Evolutionary conservation across 2,329 filamentous ascomycete genomes (phyloP), one percentile per base, ranked within the genome.

Genomic region (Nothopassalora personata): DNA sequence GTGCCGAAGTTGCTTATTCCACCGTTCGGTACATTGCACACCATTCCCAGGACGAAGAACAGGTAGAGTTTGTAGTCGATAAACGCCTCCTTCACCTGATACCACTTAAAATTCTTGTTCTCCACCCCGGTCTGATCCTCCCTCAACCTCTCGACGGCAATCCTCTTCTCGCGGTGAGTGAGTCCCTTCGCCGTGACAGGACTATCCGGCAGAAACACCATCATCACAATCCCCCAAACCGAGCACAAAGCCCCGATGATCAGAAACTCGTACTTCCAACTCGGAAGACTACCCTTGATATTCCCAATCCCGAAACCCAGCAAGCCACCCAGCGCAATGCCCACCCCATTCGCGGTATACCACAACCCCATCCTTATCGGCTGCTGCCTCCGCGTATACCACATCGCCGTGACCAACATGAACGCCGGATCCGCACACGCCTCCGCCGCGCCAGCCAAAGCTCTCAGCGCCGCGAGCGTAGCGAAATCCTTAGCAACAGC

Each of bases 241-340:
- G 81, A 76, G 59, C 83, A 87, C 10, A 87, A 75, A 0, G 81
- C 68, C 3, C 77, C 76, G 3, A 77, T 84, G n/a, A 89, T 80
- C 15, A 89, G 72, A 67, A 89, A 89, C 56, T 88, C 85, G 63
- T 86, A 88, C 67, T 83, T 83, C 68, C 86, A 89, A 0, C 80
- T 81, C 0, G 80, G 76, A 19, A 88, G 75, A 1, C 77, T 74
- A 13, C 81, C 83, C 43, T 77, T 75, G 63, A 84, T 84, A 62
- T 85, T 77, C 1, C 85, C 84, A 49, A 87, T 86, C 0, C 79
- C 84, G 57, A 83, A 86, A 0, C 81, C 81, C 0, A 84, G 69
- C 1, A 83, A 66, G 0, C 83, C 83, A 50, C 83, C 83, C 0
- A 84, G 77, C 0, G 83, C 82, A 34, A 85, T 83, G 1, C 81